A percentile compares a stretch with the other conserved stretches of the same genome.
These are phyloP conservation scores for Pseudogymnoascus sp. DNA, from an alignment of 2,329 filamentous ascomycete species.

Conservation along the genomic window DNA sequence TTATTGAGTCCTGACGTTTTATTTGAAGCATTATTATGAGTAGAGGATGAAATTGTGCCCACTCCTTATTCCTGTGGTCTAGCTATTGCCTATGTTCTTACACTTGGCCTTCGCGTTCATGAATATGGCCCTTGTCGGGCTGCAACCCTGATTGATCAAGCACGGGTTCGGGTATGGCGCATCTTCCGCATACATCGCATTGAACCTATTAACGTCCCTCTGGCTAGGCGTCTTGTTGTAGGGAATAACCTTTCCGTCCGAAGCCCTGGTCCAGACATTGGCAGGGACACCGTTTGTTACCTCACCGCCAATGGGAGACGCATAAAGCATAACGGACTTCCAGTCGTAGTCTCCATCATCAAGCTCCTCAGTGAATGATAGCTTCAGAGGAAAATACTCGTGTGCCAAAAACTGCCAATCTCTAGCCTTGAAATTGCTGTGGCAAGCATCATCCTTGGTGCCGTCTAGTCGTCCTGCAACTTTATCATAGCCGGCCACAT, in stretches of 20 bases:
- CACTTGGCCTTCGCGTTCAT: background rate
- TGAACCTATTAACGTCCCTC: slow-evolving; percentile 6
- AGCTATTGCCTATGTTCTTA: background rate
- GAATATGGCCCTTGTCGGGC: background rate
- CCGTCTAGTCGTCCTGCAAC: background rate
- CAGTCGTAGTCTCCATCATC: slow-evolving; percentile 4
- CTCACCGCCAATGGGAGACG: background rate
- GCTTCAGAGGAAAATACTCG: background rate
- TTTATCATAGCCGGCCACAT: background rate
- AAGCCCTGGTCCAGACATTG: background rate
- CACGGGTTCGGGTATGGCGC: slow-evolving; percentile 6
- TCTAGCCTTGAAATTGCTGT: background rate
- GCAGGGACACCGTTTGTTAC: background rate
- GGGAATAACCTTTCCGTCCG: background rate
- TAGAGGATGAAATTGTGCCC: background rate
- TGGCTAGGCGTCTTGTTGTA: slow-evolving; percentile 1
- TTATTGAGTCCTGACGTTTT: background rate
- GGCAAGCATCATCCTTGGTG: background rate
- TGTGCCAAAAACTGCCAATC: background rate
- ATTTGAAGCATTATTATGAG: background rate
- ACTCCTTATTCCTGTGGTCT: background rate
- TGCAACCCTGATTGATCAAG: slow-evolving; percentile 7
- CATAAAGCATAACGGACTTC: slow-evolving; percentile 9
- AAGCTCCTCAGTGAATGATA: background rate
- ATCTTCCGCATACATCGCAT: background rate